Percentiles rank a stretch among this genome's conserved stretches.
Conservation (phyloP, 768 basidiomycete genomes). For the Lentinus tigrinus region DNA sequence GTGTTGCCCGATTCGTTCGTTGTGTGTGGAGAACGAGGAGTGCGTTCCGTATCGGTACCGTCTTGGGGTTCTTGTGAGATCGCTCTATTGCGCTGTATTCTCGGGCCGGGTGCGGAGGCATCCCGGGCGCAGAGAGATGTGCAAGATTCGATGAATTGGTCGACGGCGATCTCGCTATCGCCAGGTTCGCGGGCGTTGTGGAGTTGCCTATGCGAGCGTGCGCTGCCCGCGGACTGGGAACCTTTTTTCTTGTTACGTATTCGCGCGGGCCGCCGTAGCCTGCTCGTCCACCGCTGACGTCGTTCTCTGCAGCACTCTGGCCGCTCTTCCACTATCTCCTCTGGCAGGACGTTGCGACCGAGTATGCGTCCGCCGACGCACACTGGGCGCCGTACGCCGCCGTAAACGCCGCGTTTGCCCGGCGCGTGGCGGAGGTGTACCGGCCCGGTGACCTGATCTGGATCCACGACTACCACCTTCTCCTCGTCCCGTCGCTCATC, state of each 20-base stretch:
- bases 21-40: not conserved
- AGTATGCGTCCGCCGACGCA: conserved; percentile 81
- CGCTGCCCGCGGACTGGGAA: conserved; percentile 1
- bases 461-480: conserved; percentile 95
- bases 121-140: not conserved
- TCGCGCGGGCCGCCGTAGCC: not conserved
- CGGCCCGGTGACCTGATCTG: conserved; percentile 80
- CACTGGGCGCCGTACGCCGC: conserved; percentile 80
- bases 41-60: conserved; percentile 7
- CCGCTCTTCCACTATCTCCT: conserved; percentile 97
- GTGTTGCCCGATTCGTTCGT: not conserved
- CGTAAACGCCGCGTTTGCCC: conserved; percentile 84
- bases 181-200: not conserved
- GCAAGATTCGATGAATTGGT: not conserved
- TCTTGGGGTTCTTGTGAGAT: not conserved
- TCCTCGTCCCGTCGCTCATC: conserved; percentile 85
- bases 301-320: conserved; percentile 71
- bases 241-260: conserved; percentile 7
- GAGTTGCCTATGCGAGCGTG: not conserved
- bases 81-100: not conserved
- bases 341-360: conserved; percentile 94
- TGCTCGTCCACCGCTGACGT: not conserved
- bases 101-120: conserved; percentile 8
- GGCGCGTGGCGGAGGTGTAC: conserved; percentile 72
- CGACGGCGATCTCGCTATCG: not conserved